Evolutionary conservation across 2,329 filamentous ascomycete species (phyloP), one percentile per base, ranked within the genome.

Genomic region (Penicillium italicum): DNA sequence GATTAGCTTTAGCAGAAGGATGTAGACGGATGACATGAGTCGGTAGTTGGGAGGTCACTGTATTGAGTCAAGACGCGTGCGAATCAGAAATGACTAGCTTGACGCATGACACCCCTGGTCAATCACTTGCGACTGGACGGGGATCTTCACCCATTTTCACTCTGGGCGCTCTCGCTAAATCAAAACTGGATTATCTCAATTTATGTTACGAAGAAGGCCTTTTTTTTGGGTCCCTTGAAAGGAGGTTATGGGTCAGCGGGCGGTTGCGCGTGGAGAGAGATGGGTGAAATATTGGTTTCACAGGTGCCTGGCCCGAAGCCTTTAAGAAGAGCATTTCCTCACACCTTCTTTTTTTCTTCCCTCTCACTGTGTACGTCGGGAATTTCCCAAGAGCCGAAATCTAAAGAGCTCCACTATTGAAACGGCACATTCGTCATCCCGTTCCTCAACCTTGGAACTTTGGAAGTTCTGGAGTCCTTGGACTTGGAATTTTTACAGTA

Each of bases 31-130:
- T 53, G 50, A 53, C 34, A 37, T 53, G 41, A 46, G 33, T 45
- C 12, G 30, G 43, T 58, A 49, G 48, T 48, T 31, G 30, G 43
- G 22, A 47, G 48, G 47, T 59, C 58, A 61, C 50, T n/a, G 31
- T 12, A 16, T 20, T 38, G 46, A 59, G 45, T 59, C 38, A 52
- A 51, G 50, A 61, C 48, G 58, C 56, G 54, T 59, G 57, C 57
- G 52, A 63, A 58, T 63, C 60, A 62, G 50, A 60, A 42, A 62
- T 61, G 58, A 59, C 51, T 49, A 34, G 28, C 40, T 43, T 20
- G 50, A 56, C 61, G 59, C 61, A 63, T 63, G 61, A 63, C 61
- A 53, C 56, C 40, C 38, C 44, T 52, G 53, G 59, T 36, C 57
- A 57, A 61, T 62, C 59, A 58, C 56, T 50, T 53, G 60, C 54